phyloP scores from a whole-genome alignment of 176 grass and related monocot species.

The Alloteropsis semialata region DNA sequence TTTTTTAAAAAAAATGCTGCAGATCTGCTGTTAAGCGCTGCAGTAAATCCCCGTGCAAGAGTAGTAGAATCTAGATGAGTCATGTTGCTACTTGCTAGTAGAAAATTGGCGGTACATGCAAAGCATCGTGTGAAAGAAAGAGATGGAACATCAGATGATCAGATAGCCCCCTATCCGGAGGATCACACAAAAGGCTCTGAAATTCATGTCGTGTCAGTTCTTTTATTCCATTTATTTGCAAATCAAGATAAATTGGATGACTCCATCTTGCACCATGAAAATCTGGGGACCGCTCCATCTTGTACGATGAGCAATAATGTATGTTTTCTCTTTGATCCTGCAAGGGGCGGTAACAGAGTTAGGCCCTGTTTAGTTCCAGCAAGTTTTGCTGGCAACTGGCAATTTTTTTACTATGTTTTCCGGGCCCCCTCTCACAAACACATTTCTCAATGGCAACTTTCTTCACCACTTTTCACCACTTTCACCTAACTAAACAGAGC shows the following conservation, averaged over 20 bases:
- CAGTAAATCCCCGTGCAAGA: background rate
- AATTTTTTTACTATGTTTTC: too few relatives aligned
- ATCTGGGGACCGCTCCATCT: constrained; percentile 19
- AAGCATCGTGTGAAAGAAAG: constrained; percentile 15
- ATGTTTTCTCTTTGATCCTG: constrained; percentile 52
- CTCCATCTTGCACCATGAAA: background rate
- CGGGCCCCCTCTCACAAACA: too few relatives aligned
- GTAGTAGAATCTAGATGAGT: background rate
- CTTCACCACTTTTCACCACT: too few relatives aligned
- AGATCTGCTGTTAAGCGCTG: constrained; percentile 25
- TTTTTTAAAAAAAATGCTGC: constrained; percentile 33
- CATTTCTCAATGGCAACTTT: too few relatives aligned
- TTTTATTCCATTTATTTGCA: constrained; percentile 32
- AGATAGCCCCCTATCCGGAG: constrained; percentile 29
- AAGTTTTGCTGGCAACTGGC: too few relatives aligned
- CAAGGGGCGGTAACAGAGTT: constrained; percentile 15
- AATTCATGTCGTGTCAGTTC: constrained; percentile 18
- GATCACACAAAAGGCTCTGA: constrained; percentile 13
- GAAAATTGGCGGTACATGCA: background rate
- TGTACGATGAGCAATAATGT: constrained; percentile 15
- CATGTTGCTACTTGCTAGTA: background rate
- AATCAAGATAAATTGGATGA: background rate
- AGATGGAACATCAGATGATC: constrained; percentile 22
- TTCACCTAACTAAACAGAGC: too few relatives aligned
- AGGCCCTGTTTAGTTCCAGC: too few relatives aligned